These are phyloP conservation scores for Hirschioporus abietinus DNA, from an alignment of 768 basidiomycete genomes.

Conservation along the genomic window DNA sequence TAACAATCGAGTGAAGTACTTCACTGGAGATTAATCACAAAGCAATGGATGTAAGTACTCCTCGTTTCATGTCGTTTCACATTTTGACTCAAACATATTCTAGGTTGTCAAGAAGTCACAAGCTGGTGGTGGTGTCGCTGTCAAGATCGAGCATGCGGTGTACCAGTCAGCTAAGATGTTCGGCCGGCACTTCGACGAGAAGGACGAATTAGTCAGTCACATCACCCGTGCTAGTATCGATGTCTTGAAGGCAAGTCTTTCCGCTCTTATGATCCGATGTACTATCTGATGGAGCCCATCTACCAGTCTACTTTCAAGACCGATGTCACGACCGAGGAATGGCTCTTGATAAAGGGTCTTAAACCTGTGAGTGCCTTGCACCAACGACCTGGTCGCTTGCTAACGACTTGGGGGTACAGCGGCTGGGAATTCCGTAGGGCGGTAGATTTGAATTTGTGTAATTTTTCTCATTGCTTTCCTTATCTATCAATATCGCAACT, in stretches of 20 bases:
- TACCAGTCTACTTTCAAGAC: constrained; percentile 76
- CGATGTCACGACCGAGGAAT: constrained; percentile 87
- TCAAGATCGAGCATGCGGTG: constrained; percentile 97
- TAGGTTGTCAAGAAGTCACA: constrained; percentile 90
- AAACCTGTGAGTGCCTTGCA: constrained; percentile 54
- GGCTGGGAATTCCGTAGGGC: constrained; percentile 3
- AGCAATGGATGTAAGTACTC: constrained; percentile 57
- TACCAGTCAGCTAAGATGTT: constrained; percentile 95
- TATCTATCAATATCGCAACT: constrained; percentile 12
- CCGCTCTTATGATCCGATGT: not conserved
- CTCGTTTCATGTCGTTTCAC: not conserved
- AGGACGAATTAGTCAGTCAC: constrained; percentile 89
- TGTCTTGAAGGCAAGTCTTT: constrained; percentile 72
- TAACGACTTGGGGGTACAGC: not conserved
- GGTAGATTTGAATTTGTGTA: not conserved
- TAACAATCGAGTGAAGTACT: constrained; percentile 47
- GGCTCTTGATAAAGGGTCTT: constrained; percentile 84
- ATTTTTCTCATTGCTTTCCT: not conserved
- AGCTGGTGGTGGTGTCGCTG: constrained; percentile 93
- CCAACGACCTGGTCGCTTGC: not conserved
- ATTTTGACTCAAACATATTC: constrained; percentile 8
- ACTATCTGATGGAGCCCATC: constrained; percentile 11
- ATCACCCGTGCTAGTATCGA: constrained; percentile 93
- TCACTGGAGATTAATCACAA: constrained; percentile 98
- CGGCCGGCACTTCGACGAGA: constrained; percentile 92